Conservation (phyloP, 306 rosid genomes). For the Casuarina glauca region DNA sequence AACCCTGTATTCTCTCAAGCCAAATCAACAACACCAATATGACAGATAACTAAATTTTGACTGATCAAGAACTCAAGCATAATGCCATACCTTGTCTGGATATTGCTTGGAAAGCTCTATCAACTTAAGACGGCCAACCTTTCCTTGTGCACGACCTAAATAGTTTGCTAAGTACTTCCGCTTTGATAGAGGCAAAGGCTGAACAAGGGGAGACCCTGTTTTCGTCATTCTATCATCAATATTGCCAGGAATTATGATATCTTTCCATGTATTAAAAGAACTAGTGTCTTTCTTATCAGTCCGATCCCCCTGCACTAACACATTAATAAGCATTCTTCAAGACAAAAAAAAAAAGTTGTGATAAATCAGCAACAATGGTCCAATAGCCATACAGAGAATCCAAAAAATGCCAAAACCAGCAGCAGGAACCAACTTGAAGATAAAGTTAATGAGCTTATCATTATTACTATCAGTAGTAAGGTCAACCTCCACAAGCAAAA, state of each 20-base stretch:
- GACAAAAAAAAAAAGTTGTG: neutral
- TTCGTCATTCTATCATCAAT: slow-evolving; percentile 80
- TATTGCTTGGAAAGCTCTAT: slow-evolving; percentile 76
- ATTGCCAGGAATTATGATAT: slow-evolving; percentile 95
- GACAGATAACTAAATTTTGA: slow-evolving; percentile 11
- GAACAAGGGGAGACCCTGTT: slow-evolving; percentile 41
- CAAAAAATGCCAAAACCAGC: neutral
- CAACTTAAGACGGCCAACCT: slow-evolving; percentile 81
- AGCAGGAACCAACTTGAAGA: neutral
- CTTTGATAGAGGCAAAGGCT: slow-evolving; percentile 79
- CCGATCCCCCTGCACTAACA: slow-evolving; percentile 79
- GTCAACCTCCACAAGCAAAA: too few relatives aligned
- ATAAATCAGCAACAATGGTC: neutral
- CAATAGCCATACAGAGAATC: neutral
- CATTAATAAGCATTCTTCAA: slow-evolving; percentile 25
- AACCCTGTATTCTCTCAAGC: neutral
- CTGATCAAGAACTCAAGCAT: slow-evolving; percentile 14
- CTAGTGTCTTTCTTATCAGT: slow-evolving; percentile 89
- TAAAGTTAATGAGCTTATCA: too few relatives aligned
- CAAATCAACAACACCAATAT: slow-evolving; percentile 4
- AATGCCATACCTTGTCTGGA: slow-evolving; percentile 75
- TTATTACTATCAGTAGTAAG: too few relatives aligned
- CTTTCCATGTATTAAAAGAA: slow-evolving; percentile 97
- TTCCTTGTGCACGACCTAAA: slow-evolving; percentile 97
- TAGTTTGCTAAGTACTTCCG: slow-evolving; percentile 83